Evolutionary conservation across 495 filamentous ascomycete species (phyloP).

Genomic region (Pseudomonodictys pantanalensis): DNA sequence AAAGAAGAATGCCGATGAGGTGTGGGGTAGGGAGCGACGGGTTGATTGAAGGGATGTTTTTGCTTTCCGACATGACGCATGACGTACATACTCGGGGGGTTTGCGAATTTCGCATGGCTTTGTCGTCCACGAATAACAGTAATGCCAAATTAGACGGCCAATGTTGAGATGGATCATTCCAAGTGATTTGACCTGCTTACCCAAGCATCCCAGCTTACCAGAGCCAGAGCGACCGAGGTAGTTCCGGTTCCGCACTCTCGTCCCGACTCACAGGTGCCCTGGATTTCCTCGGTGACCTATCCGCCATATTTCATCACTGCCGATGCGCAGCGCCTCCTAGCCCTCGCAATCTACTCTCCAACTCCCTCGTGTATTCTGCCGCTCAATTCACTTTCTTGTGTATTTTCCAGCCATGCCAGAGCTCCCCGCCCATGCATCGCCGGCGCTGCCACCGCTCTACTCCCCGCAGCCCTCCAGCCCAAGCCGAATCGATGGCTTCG

Average conservation of each 20-base stretch:
- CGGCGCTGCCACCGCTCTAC: conserved; percentile 35
- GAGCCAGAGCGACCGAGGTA: too few species aligned
- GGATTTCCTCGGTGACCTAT: conserved; percentile 15
- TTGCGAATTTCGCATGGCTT: neutral
- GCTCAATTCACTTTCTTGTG: neutral
- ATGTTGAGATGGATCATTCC: too few species aligned
- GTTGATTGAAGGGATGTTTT: conserved; percentile 16
- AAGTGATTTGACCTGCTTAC: conserved; percentile 22
- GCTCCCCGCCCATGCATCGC: conserved; percentile 42
- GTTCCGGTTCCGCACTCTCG: conserved; percentile 8
- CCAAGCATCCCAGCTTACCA: too few species aligned
- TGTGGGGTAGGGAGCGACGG: conserved; percentile 71
- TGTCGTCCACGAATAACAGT: neutral
- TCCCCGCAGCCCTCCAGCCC: conserved; percentile 31
- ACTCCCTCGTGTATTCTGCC: neutral
- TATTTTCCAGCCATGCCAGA: conserved; percentile 30
- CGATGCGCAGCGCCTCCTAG: neutral
- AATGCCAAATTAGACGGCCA: too few species aligned
- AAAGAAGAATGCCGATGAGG: conserved; percentile 76
- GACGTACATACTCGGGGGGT: too few species aligned
- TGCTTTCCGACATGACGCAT: neutral
- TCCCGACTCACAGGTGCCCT: neutral
- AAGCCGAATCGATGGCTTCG: conserved; percentile 30
- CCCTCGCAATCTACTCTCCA: neutral
- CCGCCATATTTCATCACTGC: conserved; percentile 5